Base-by-base conservation (phyloP, 768 basidiomycete species). In the Lentinula sp. region DNA sequence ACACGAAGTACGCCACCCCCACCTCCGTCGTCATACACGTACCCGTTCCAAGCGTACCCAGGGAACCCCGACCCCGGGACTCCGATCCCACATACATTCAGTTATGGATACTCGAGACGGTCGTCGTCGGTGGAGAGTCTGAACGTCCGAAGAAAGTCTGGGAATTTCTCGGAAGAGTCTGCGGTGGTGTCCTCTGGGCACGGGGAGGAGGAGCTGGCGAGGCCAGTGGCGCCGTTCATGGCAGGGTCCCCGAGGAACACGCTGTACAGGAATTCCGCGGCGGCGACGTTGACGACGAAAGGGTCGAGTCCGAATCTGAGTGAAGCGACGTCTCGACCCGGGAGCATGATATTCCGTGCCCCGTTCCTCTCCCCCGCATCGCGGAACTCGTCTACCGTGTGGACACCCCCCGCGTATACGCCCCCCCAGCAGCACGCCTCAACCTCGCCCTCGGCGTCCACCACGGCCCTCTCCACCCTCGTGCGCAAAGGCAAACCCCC, bases 351-450 rank as follows among this genome's bases (percentile, higher is more conserved):
- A 13, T 90, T 91, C 76, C 83, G 88, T 32, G 75, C 82, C 0
- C 86, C 88, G 1, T 89, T 89, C 74, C 82, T 89, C 58, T 81
- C 86, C 3, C 89, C 88, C 0, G 80, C 87, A 1, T 86, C 85
- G 0, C 79, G 88, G n/a, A 86, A 87, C 0, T 73, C 80, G 4
- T 83, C 81, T 2, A 77, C 81, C 20, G 65, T 86, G 0, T 89
- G 87, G 88, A 76, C 81, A 0, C 87, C 87, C 9, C 84, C 86
- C 0, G 68, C 79, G 0, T 78, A 79, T 64, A 65, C 66, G 65
- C 33, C 62, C 62, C 66, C n/a, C n/a, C n/a, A n/a, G n/a, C n/a
- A n/a, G n/a, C n/a, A 70, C 57, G 66, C 46, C 62, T 66, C 37
- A 0, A 52, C 15, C 0, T 57, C 63, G 64, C 70, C 55, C 46